Base-by-base conservation (phyloP, 257 asterid species). In the Primulina huaijiensis region DNA sequence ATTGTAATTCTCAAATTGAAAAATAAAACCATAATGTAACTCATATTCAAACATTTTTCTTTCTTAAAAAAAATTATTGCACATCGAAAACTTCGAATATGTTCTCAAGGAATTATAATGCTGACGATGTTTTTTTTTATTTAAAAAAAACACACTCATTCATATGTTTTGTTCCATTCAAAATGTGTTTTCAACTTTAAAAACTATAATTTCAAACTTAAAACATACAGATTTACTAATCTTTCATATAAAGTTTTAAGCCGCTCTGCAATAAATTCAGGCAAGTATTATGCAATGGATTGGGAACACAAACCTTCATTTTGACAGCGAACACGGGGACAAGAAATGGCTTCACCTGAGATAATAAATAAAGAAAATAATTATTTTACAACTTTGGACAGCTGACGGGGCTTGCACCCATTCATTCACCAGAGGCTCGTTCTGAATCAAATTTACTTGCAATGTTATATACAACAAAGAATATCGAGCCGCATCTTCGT, bases 381-480 rank as follows among this genome's bases (percentile, higher is more conserved):
- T 50, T 14, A 19, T 50, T 50, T 16, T 17, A 16, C 20, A 50
- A 50, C 17, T 50, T 50, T 50, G 57, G 20, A 50, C 57, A 50
- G 20, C 57, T 16, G 8, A 16, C 57, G 21, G 57, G 7, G 16
- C 57, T 50, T 50, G 57, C 21, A 50, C 0, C 55, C 19, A 11
- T 43, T 46, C 21, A 16, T 50, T 50, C 21, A 17, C 21, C 57
- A 50, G 57, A 16, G 57, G 57, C 57, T 50, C 57, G 38, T 70
- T 30, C 65, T 74, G 76, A 70, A 74, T 67, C 64, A 67, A 81
- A 81, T 65, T 23, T 71, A 72, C 57, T 63, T 65, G 71, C 73
- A 80, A 50, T 43, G 58, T 74, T 82, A 83, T 87, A 53, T 86
- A 88, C 94, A 88, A 5, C 75, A 88, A 88, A 83, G 90, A 88